These are phyloP conservation scores for Passiflora organensis DNA, from an alignment of 345 rosid genomes.

Conservation along the genomic window DNA sequence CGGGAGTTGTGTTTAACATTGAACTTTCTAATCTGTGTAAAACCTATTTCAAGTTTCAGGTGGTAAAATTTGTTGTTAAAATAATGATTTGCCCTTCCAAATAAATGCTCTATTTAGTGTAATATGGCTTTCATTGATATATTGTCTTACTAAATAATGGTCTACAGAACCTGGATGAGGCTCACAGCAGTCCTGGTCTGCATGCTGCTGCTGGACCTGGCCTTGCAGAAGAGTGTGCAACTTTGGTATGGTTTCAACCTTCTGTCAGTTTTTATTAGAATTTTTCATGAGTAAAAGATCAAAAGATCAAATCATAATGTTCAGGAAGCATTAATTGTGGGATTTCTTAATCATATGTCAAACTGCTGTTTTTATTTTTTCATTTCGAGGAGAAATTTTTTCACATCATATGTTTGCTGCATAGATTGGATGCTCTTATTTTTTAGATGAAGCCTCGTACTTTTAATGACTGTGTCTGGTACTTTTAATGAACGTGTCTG, in stretches of 20 bases:
- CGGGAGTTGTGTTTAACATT: no score
- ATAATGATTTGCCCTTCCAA: no score
- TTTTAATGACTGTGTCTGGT: neutral
- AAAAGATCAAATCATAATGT: neutral
- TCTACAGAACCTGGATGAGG: conserved; percentile 80
- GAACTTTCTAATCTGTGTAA: no score
- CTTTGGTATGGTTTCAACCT: conserved; percentile 45
- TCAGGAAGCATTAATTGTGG: neutral
- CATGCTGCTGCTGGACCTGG: conserved; percentile 96
- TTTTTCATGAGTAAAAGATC: conserved; percentile 6
- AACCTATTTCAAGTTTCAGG: no score
- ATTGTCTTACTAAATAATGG: neutral
- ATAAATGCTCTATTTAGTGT: no score
- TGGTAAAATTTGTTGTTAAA: no score
- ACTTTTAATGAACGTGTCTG: neutral
- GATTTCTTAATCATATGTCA: neutral
- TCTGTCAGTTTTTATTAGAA: conserved; percentile 5
- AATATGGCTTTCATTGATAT: no score
- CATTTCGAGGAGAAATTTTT: no score
- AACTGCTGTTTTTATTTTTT: no score
- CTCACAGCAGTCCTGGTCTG: conserved; percentile 89
- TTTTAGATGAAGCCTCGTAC: neutral
- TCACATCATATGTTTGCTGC: neutral
- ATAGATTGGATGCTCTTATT: neutral
- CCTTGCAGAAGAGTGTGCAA: conserved; percentile 89